Conservation (phyloP, 495 filamentous ascomycete genomes). For the Astrocystis sublimbata region DNA sequence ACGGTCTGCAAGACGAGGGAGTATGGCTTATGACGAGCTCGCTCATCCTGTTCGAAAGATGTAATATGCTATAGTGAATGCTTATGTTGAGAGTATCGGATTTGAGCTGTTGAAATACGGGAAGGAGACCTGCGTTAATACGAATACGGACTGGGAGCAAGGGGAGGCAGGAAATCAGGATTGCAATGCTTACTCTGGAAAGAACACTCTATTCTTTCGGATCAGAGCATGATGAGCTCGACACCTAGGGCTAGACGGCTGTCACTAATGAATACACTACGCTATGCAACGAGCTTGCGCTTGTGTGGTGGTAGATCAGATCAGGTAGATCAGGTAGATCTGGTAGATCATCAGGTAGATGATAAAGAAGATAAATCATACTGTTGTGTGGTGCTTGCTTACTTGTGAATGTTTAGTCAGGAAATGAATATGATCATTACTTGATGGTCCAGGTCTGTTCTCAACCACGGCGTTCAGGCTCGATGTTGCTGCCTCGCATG, state of each 20-base stretch:
- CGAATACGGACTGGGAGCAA: not conserved
- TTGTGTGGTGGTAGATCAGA: not conserved
- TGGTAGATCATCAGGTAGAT: too few species aligned
- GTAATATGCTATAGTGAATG: conserved; percentile 12
- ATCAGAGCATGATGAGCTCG: not conserved
- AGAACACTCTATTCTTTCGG: not conserved
- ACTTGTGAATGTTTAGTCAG: not conserved
- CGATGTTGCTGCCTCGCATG: too few species aligned
- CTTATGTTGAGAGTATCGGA: not conserved
- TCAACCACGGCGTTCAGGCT: too few species aligned
- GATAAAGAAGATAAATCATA: not conserved
- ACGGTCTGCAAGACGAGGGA: not conserved
- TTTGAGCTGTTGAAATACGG: conserved; percentile 11
- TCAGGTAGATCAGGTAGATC: too few species aligned
- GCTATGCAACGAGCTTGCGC: not conserved
- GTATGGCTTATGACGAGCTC: not conserved
- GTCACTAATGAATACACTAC: not conserved
- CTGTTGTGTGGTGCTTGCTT: not conserved
- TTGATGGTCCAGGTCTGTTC: too few species aligned
- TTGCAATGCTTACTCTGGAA: not conserved
- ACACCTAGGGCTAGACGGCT: too few species aligned
- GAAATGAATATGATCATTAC: too few species aligned
- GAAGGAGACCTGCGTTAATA: too few species aligned
- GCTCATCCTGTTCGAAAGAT: not conserved
- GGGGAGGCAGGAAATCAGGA: not conserved